Conservation (phyloP, 352 stramenopile genomes). For the Phytophthora colocasiae region DNA sequence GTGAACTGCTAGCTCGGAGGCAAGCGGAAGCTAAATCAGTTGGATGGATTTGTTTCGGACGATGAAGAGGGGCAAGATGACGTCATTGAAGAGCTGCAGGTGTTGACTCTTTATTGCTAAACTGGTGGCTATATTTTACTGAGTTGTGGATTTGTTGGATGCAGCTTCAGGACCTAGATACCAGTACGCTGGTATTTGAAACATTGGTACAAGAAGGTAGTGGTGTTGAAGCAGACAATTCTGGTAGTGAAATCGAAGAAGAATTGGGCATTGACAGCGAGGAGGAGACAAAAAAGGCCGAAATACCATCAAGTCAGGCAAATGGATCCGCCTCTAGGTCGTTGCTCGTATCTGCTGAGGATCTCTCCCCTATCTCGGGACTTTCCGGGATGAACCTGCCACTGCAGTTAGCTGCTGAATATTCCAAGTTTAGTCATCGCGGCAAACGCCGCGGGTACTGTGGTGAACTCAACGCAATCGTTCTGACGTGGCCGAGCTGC, state of each 20-base stretch:
- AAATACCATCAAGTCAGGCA: background rate
- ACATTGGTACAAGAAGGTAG: constrained; percentile 1
- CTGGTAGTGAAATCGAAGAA: constrained; percentile 7
- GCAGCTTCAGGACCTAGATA: constrained; percentile 4
- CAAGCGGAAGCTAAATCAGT: constrained; percentile 45
- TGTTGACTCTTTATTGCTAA: background rate
- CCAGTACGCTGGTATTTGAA: background rate
- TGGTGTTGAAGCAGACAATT: background rate
- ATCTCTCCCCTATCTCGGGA: constrained; percentile 46
- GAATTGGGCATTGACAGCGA: constrained; percentile 2
- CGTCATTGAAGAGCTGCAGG: constrained; percentile 6
- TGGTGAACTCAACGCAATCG: constrained; percentile 44
- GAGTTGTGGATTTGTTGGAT: background rate
- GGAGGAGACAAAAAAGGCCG: constrained; percentile 10
- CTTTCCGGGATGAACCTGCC: constrained; percentile 51
- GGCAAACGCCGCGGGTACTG: constrained; percentile 43
- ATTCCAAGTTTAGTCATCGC: constrained; percentile 49
- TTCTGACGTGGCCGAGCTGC: constrained; percentile 53
- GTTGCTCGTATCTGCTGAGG: constrained; percentile 31
- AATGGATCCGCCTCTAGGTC: constrained; percentile 10
- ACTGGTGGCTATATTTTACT: background rate
- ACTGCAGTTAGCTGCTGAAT: constrained; percentile 51
- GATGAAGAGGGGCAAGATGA: constrained; percentile 25
- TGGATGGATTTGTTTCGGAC: constrained; percentile 38
- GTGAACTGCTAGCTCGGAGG: constrained; percentile 33